Evolutionary conservation across 257 asterid genomes (phyloP), one percentile per base, ranked within the genome.

Genomic region (Henckelia pumila): DNA sequence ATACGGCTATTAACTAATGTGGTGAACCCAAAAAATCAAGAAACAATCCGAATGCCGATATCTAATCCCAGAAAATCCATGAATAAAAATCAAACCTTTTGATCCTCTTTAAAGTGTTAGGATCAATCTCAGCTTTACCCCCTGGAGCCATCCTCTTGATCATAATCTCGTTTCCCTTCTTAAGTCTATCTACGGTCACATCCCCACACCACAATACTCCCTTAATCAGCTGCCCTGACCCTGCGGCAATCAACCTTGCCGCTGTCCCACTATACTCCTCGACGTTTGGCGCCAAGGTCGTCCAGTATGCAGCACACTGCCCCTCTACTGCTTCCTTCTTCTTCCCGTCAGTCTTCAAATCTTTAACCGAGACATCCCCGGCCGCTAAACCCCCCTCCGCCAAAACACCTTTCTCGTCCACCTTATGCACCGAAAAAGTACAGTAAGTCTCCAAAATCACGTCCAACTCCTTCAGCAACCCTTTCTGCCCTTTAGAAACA

Each of bases 191-290:
- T 56, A 81, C 64, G 9, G 97, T 86, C 28, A 93, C 97, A 74
- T 93, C 99, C 56, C 99, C 97, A 68, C 99, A 88, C 99, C 99
- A 93, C 68, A 93, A 67, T 57, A 93, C 87, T 58, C 99, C 99
- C 77, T 88, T 86, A 11, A 93, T 86, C 69, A 93, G 84, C 77
- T 82, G 87, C 58, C 99, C 99, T 10, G 99, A 90, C 14, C 99
- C 99, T 17, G 82, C 47, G 0, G 99, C 99, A 24, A 93, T 84
- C 77, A 93, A 74, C 84, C 76, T 84, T 20, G 96, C 95, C 0
- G 95, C 97, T 1, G 79, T 79, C 17, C 95, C 86, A 64, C 99
- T 90, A 40, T 93, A 93, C 56, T 93, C 99, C 78, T 93, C 97
- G 67, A 93, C 99, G 71, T 93, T 93, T 7, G 99, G 99, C 3